phyloP scores from a whole-genome alignment of 352 stramenopile species.

The Globisporangium lucens region DNA sequence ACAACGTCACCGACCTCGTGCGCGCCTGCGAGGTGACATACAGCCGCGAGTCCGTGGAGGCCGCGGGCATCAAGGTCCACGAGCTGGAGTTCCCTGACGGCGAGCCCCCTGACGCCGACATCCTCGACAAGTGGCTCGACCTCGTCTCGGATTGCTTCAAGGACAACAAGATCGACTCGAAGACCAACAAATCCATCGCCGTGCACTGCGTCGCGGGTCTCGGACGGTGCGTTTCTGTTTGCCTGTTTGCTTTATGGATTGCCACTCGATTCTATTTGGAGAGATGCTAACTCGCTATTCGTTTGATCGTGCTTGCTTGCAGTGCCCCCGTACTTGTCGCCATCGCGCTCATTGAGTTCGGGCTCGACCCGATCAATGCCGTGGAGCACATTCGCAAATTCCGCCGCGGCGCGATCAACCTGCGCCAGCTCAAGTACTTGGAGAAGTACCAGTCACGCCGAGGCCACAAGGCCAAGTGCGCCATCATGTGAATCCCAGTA shows the following conservation, averaged over 20 bases:
- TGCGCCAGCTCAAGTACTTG: conserved; percentile 97
- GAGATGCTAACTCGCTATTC: conserved; percentile 1
- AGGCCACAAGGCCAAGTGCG: conserved; percentile 74
- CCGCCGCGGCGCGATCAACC: conserved; percentile 96
- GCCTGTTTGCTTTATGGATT: conserved; percentile 8
- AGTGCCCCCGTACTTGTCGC: conserved; percentile 96
- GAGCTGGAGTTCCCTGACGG: conserved; percentile 98
- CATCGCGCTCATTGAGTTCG: conserved; percentile 97
- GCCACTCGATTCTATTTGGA: background rate
- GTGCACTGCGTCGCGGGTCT: conserved; percentile 98
- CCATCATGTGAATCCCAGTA: conserved; percentile 69
- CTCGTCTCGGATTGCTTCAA: conserved; percentile 95
- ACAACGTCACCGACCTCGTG: conserved; percentile 95
- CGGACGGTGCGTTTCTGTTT: conserved; percentile 64
- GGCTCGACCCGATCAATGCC: conserved; percentile 94
- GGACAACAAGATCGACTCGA: conserved; percentile 65
- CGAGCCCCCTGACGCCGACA: conserved; percentile 88
- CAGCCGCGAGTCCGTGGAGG: conserved; percentile 84
- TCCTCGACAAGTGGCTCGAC: conserved; percentile 94
- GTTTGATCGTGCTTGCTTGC: conserved; percentile 1
- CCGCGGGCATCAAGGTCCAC: conserved; percentile 89
- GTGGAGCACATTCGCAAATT: conserved; percentile 96
- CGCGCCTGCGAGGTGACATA: conserved; percentile 97
- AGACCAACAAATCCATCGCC: conserved; percentile 89
- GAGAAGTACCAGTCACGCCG: conserved; percentile 91